Percentiles rank a stretch among this genome's conserved stretches.
These are phyloP conservation scores for Fraxinus dipetala DNA, from an alignment of 305 asterid species.

Conservation along the genomic window DNA sequence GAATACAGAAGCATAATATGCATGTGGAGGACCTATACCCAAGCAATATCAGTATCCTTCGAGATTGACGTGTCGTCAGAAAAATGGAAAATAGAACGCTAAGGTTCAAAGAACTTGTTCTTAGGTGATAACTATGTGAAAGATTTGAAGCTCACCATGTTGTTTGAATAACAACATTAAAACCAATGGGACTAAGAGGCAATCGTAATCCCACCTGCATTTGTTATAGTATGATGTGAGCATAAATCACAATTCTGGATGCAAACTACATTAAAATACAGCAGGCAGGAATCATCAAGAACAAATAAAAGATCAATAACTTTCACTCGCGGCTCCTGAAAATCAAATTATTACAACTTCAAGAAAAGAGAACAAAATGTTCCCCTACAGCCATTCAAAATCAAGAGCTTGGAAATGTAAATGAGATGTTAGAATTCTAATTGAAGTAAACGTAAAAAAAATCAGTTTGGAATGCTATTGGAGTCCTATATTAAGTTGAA, in stretches of 20 bases:
- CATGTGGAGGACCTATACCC: background rate
- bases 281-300: background rate
- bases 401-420: background rate
- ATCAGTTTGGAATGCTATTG: no score
- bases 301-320: slow-evolving; percentile 1
- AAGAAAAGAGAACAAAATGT: background rate
- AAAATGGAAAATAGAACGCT: background rate
- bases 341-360: background rate
- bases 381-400: background rate
- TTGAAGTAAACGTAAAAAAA: no score
- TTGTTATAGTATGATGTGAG: slow-evolving; percentile 10
- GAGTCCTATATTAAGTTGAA: no score
- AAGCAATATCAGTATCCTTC: background rate
- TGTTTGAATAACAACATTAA: slow-evolving; percentile 65
- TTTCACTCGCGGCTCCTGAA: background rate
- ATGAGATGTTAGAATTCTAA: background rate
- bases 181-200: slow-evolving; percentile 66
- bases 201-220: slow-evolving; percentile 67
- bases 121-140: background rate
- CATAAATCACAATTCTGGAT: slow-evolving; percentile 8
- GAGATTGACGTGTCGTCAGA: background rate
- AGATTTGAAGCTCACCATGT: slow-evolving; percentile 54
- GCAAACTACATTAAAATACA: no score
- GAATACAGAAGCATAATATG: slow-evolving; percentile 1
- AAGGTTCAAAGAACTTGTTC: background rate